Evolutionary conservation across 257 asterid species (phyloP).

Genomic region (Asclepias syriaca): DNA sequence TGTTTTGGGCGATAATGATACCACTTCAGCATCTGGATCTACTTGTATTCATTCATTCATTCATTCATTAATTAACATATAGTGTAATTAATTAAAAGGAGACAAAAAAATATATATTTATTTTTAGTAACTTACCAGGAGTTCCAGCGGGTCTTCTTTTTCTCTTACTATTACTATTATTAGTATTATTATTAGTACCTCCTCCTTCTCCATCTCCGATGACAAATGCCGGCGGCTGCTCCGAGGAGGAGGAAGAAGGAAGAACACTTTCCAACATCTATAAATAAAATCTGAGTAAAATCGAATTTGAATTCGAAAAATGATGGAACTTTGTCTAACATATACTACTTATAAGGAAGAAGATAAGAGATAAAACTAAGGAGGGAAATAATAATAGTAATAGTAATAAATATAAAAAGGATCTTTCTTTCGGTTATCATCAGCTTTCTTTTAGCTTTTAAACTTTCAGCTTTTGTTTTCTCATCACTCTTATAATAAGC

Average conservation of each 20-base stretch:
- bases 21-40: constrained; percentile 98
- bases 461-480: constrained; percentile 35
- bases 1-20: constrained; percentile 73
- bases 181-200: not conserved
- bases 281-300: too few relatives aligned
- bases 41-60: not conserved
- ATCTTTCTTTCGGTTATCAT: constrained; percentile 44
- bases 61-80: too few relatives aligned
- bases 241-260: constrained; percentile 37
- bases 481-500: constrained; percentile 8
- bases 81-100: not conserved
- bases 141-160: constrained; percentile 87
- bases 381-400: constrained; percentile 20
- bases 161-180: constrained; percentile 24
- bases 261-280: constrained; percentile 37
- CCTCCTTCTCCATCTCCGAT: constrained; percentile 8
- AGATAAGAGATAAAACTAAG: constrained; percentile 29
- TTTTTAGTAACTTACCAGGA: constrained; percentile 44
- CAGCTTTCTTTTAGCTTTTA: constrained; percentile 59
- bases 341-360: constrained; percentile 2
- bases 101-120: not conserved
- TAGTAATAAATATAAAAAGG: constrained; percentile 22
- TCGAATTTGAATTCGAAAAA: too few relatives aligned
- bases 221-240: constrained; percentile 31
- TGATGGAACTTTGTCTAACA: not conserved